Evolutionary conservation across 371 early-diverging fungal species (phyloP).

Genomic region (Mortierella sp.): DNA sequence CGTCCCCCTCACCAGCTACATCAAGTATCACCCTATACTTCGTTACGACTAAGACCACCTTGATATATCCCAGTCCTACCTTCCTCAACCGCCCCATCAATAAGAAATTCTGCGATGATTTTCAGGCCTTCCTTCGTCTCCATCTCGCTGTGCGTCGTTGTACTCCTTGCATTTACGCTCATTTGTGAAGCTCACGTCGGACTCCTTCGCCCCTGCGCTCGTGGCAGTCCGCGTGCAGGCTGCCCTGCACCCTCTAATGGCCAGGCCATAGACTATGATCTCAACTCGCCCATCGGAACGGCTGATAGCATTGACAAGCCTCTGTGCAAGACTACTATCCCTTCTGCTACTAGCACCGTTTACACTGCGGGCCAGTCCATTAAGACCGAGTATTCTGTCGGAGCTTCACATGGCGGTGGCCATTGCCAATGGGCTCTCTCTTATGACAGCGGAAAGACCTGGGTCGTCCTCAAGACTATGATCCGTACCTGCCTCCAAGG

Average conservation of each 20-base stretch:
- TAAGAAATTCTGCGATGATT: neutral
- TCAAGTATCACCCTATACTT: too few relatives aligned
- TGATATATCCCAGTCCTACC: too few relatives aligned
- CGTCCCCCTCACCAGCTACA: too few relatives aligned
- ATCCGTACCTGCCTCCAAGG: slow-evolving; percentile 26
- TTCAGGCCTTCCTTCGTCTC: slow-evolving; percentile 5
- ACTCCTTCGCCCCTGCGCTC: slow-evolving; percentile 26
- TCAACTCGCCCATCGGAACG: slow-evolving; percentile 29
- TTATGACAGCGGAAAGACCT: slow-evolving; percentile 66
- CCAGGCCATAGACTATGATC: slow-evolving; percentile 18
- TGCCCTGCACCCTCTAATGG: slow-evolving; percentile 24
- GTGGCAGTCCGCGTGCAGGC: slow-evolving; percentile 19
- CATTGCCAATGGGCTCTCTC: slow-evolving; percentile 76
- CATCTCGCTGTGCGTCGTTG: slow-evolving; percentile 3
- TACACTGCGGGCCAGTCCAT: slow-evolving; percentile 46
- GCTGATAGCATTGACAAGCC: neutral
- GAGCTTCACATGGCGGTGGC: slow-evolving; percentile 63
- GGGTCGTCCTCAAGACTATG: slow-evolving; percentile 60
- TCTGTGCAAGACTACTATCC: slow-evolving; percentile 18
- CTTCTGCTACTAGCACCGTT: slow-evolving; percentile 11
- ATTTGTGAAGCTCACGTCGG: slow-evolving; percentile 28
- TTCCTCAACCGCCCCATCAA: too few relatives aligned
- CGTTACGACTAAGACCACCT: too few relatives aligned
- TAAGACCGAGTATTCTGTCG: slow-evolving; percentile 25
- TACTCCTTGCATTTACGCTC: slow-evolving; percentile 7